These are phyloP conservation scores for Aaosphaeria pasadenensis DNA, from an alignment of 2,329 filamentous ascomycete species.

Conservation along the genomic window DNA sequence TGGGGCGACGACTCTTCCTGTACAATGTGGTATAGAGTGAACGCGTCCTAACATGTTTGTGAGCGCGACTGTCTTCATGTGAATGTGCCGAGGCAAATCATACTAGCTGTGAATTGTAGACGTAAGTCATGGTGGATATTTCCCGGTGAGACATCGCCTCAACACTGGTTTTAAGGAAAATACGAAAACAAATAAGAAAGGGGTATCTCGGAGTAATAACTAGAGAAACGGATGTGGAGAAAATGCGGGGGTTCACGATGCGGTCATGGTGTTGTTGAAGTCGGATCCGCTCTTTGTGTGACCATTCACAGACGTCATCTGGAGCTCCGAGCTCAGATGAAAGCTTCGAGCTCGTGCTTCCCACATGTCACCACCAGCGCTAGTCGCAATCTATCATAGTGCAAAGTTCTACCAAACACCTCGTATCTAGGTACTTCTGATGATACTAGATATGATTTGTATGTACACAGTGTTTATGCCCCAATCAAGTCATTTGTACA, in stretches of 20 bases:
- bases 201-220: conserved; percentile 1
- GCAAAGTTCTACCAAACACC: too few relatives aligned
- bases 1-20: conserved; percentile 31
- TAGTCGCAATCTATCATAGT: too few relatives aligned
- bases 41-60: conserved; percentile 36
- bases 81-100: conserved; percentile 2
- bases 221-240: neutral
- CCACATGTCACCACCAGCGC: too few relatives aligned
- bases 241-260: conserved; percentile 6
- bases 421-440: too few relatives aligned
- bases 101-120: conserved; percentile 47
- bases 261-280: conserved; percentile 3
- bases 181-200: neutral
- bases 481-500: too few relatives aligned
- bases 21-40: conserved; percentile 40
- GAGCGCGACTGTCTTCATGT: conserved; percentile 2
- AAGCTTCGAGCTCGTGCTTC: too few relatives aligned
- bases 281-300: conserved; percentile 5
- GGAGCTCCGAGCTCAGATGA: neutral
- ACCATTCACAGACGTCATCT: conserved; percentile 5
- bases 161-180: neutral
- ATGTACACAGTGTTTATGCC: too few relatives aligned
- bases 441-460: too few relatives aligned
- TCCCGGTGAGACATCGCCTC: neutral
- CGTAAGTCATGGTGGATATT: conserved; percentile 18